Conservation (phyloP, 331 rosid species). For the Quercus lobata region DNA sequence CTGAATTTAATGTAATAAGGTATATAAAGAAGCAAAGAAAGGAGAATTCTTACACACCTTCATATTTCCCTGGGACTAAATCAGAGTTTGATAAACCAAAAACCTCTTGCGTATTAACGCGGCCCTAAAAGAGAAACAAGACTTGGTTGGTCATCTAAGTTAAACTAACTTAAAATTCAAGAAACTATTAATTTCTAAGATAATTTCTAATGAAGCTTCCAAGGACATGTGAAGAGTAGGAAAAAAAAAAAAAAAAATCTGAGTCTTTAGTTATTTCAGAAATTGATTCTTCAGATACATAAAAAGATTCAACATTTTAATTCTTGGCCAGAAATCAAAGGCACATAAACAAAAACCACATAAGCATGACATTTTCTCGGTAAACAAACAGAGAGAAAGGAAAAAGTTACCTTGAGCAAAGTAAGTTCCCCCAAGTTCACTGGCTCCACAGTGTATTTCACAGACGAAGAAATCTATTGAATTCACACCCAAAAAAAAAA, state of each 20-base stretch:
- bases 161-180: background rate
- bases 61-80: conserved; percentile 91
- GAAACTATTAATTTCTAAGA: background rate
- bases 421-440: conserved; percentile 59
- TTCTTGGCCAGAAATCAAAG: background rate
- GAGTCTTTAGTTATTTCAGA: background rate
- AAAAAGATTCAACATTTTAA: background rate
- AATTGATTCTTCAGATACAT: background rate
- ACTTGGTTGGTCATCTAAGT: background rate
- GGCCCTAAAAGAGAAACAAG: conserved; percentile 46
- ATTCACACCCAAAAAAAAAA: background rate
- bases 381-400: background rate
- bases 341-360: background rate
- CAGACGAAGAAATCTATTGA: conserved; percentile 43
- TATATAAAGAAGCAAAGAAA: conserved; percentile 13
- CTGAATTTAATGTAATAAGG: background rate
- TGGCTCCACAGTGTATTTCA: conserved; percentile 50
- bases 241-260: background rate
- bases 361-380: background rate
- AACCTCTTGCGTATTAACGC: conserved; percentile 78
- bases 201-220: background rate
- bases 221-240: background rate
- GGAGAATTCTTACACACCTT: conserved; percentile 48
- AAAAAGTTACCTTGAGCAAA: conserved; percentile 67
- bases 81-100: conserved; percentile 88